Evolutionary conservation across 2,329 filamentous ascomycete genomes (phyloP).

Genomic region (Phialemonium atrogriseum): DNA sequence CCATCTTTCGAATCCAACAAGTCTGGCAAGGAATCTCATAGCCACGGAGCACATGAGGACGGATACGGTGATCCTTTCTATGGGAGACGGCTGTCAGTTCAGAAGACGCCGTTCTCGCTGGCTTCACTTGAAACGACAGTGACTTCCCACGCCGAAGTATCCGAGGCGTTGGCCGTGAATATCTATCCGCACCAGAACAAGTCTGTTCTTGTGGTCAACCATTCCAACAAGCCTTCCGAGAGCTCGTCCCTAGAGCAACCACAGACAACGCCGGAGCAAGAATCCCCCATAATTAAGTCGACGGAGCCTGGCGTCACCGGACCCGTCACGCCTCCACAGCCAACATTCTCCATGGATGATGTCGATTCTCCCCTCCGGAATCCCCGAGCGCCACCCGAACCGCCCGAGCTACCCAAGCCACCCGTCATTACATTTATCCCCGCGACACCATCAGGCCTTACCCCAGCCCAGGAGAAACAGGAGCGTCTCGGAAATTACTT

Average conservation of each 20-base stretch:
- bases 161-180: slow-evolving; percentile 53
- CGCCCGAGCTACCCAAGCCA: slow-evolving; percentile 26
- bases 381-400: slow-evolving; percentile 49
- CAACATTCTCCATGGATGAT: slow-evolving; percentile 38
- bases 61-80: slow-evolving; percentile 46
- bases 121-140: slow-evolving; percentile 53
- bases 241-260: slow-evolving; percentile 26
- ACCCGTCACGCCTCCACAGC: slow-evolving; percentile 45
- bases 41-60: slow-evolving; percentile 32
- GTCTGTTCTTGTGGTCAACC: slow-evolving; percentile 52
- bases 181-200: slow-evolving; percentile 59
- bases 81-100: slow-evolving; percentile 42
- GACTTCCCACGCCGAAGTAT: slow-evolving; percentile 52
- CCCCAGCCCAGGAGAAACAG: slow-evolving; percentile 44
- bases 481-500: slow-evolving; percentile 46
- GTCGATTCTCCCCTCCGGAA: slow-evolving; percentile 56
- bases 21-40: slow-evolving; percentile 24
- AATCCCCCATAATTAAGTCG: slow-evolving; percentile 28
- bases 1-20: too few relatives aligned
- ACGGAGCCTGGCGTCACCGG: slow-evolving; percentile 28
- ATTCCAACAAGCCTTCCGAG: slow-evolving; percentile 42
- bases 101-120: slow-evolving; percentile 55
- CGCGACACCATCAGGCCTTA: slow-evolving; percentile 52
- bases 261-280: slow-evolving; percentile 14
- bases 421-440: slow-evolving; percentile 52